Base-by-base conservation (phyloP, 306 rosid species). In the Cucumis cinereus region DNA sequence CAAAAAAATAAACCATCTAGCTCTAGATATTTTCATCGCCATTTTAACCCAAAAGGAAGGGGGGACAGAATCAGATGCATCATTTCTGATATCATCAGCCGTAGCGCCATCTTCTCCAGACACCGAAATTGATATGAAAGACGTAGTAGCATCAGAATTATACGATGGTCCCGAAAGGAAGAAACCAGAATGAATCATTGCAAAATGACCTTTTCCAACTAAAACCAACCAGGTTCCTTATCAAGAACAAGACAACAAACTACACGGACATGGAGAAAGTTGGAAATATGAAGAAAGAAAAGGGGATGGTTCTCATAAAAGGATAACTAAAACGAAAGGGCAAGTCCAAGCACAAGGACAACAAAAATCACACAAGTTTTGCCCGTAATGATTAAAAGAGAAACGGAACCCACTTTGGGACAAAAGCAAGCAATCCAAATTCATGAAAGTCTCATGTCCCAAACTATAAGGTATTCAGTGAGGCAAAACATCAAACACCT, bases 21-120 rank as follows among this genome's bases (percentile, higher is more conserved):
- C 93, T 90, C 98, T 88, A 15, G 98, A 92, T 62, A 92, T 84
- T 80, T 90, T 90, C 93, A 90, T 90, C 20, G 97, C 98, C 80
- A 83, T 83, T 76, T 87, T 79, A 47, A 81, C 83, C 78, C 81
- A 50, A 35, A 30, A 76, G 1, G 98, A 61, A 64, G 92, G 83
- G 17, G 91, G 76, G 22, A 26, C 17, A 26, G 30, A 16, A 72
- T 24, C 60, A 17, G 45, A 49, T 0, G 28, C 4, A 10, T 70
- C 12, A 6, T 24, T 47, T 38, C 54, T 23, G 38, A 57, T 74
- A 23, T 59, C 23, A 0, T 43, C 53, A 22, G 16, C 69, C 4
- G 15, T 28, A 15, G 15, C 70, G 33, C 55, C 78, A 74, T 55
- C 77, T 8, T 35, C 77, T 74, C 30, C 30, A 55, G 77, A 53